Base-by-base conservation (phyloP, 352 stramenopile genomes). In the Bremia lactucae region DNA sequence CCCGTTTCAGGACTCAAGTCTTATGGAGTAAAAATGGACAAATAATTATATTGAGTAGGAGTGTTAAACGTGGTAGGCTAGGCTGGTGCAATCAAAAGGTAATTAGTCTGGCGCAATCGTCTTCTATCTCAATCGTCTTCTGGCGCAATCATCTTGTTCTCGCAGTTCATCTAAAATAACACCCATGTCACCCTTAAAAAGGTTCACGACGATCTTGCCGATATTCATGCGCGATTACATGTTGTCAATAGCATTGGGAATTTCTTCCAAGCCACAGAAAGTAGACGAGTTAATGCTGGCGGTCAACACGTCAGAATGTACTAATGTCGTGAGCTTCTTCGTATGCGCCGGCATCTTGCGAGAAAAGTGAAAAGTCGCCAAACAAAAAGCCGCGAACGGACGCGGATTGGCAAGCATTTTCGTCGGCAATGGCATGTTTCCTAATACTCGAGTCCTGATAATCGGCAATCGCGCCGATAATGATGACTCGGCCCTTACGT, bases 221-320 rank as follows among this genome's bases (percentile, higher is more conserved):
- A 77, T 85, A 42, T 82, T 85, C 46, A 83, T 82, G 63, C 80
- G 65, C 35, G 55, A 61, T 48, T 83, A 86, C 53, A 90, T 73
- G 58, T 83, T 67, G 44, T 83, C 68, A 35, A 90, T 65, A 41
- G 65, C 80, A 15, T 79, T 66, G 1, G 59, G 44, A 28, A 90
- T 70, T 38, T 56, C 41, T 40, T 86, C 63, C 6, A 93, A 76
- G 18, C 60, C 55, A 15, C 74, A 65, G 31, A 84, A 76, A 15
- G 65, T 57, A 28, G 42, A 60, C 20, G 55, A 31, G 42, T 77
- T 70, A 15, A 86, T 51, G 11, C 59, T 63, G 3, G 70, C 56
- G n/a, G 68, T 62, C 29, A 83, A 52, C 35, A 85, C 72, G 16
- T 55, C 55, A 10, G 63, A 42, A 42, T 68, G 31, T 38, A 89